A percentile compares a stretch with the other conserved stretches of the same genome.
Evolutionary conservation across 2,329 filamentous ascomycete genomes (phyloP).

Genomic region (Fusarium nurragi): DNA sequence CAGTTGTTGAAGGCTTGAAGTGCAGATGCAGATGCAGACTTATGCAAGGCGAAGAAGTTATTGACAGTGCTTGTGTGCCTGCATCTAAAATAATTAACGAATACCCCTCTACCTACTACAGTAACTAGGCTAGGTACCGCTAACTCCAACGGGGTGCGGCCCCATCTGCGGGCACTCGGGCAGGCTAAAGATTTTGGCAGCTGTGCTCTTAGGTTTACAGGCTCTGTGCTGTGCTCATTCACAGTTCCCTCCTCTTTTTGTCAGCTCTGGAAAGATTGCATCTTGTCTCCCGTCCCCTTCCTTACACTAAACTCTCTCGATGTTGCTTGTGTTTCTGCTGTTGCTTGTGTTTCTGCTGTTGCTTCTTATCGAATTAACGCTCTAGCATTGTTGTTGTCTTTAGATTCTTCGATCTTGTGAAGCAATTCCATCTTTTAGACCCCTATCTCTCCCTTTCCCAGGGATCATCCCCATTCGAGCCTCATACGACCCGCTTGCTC

Average conservation of each 20-base stretch:
- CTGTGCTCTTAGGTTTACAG: constrained; percentile 8
- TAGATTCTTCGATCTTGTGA: not conserved
- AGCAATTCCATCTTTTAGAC: constrained; percentile 12
- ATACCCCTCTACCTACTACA: not conserved
- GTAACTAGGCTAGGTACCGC: not conserved
- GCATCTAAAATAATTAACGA: not conserved
- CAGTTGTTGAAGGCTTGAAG: not conserved
- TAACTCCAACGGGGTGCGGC: constrained; percentile 18
- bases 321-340: not conserved
- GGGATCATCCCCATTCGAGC: constrained; percentile 22
- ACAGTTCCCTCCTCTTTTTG: not conserved
- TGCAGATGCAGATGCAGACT: constrained; percentile 1
- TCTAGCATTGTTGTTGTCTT: not conserved
- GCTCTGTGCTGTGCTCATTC: not conserved
- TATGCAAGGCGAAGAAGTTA: constrained; percentile 8
- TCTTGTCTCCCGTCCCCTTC: constrained; percentile 7
- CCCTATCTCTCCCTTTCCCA: constrained; percentile 27
- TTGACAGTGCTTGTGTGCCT: constrained; percentile 9
- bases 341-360: constrained; percentile 3
- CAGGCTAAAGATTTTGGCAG: not conserved
- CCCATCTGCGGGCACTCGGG: constrained; percentile 4
- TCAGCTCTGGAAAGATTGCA: constrained; percentile 11
- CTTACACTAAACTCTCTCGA: not conserved
- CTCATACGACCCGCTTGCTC: constrained; percentile 28
- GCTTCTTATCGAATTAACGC: not conserved